Percentiles rank a stretch among this genome's conserved stretches.
Conservation (phyloP, 345 rosid genomes). For the Bruguiera gymnorhiza region DNA sequence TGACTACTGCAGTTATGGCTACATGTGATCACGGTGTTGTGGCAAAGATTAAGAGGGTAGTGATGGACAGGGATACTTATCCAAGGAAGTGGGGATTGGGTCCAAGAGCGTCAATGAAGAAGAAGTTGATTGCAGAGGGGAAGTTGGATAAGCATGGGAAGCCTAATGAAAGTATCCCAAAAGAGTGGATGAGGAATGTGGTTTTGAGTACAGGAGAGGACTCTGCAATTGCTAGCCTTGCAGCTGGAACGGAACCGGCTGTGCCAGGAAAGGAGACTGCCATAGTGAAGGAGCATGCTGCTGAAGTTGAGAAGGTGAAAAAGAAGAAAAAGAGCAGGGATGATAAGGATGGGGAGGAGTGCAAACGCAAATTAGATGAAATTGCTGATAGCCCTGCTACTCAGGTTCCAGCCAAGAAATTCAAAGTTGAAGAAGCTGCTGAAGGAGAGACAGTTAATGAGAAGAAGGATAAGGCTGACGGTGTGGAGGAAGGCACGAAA, state of each 20-base stretch:
- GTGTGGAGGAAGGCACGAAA: constrained; percentile 24
- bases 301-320: constrained; percentile 17
- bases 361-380: constrained; percentile 55
- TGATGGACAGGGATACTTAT: constrained; percentile 95
- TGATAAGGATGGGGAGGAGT: constrained; percentile 37
- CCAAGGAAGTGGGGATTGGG: constrained; percentile 98
- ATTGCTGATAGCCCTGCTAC: constrained; percentile 35
- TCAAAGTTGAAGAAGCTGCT: constrained; percentile 26
- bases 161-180: constrained; percentile 69
- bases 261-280: constrained; percentile 25
- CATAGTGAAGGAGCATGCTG: constrained; percentile 20
- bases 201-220: constrained; percentile 73
- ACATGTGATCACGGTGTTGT: constrained; percentile 95
- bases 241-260: constrained; percentile 51
- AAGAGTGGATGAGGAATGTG: constrained; percentile 75
- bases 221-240: constrained; percentile 64
- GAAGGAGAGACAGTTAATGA: not conserved
- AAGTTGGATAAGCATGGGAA: constrained; percentile 88
- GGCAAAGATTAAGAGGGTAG: constrained; percentile 94
- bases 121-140: constrained; percentile 76
- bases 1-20: constrained; percentile 95
- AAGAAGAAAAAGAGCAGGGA: constrained; percentile 36
- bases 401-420: constrained; percentile 50
- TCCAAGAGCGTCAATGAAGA: constrained; percentile 77
- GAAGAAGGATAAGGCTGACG: constrained; percentile 25